Evolutionary conservation across 2,329 filamentous ascomycete species (phyloP).

Genomic region (Colletotrichum tabaci): DNA sequence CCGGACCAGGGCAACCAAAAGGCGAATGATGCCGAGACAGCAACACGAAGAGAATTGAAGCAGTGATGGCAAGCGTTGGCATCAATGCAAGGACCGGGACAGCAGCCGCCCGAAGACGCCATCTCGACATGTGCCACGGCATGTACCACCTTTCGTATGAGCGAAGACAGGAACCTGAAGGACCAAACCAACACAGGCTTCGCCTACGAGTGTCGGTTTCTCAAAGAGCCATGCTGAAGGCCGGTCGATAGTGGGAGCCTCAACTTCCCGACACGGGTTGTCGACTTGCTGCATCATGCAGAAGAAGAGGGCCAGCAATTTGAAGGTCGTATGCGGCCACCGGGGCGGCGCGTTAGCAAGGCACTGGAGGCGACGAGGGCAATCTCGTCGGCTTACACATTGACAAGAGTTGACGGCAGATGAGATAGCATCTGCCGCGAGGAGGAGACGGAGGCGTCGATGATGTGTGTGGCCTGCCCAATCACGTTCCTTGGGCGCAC

Average conservation of each 20-base stretch:
- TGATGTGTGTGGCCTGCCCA: not conserved
- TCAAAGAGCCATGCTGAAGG: not conserved
- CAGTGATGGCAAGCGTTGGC: not conserved
- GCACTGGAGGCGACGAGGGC: not conserved
- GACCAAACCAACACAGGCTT: not conserved
- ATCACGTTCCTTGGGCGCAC: not conserved
- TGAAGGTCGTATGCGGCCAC: not conserved
- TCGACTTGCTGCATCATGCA: not conserved
- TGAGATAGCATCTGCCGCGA: not conserved
- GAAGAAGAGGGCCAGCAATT: not conserved
- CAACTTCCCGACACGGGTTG: not conserved
- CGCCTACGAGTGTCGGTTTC: not conserved
- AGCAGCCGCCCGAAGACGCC: conserved; percentile 19
- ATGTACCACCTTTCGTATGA: conserved; percentile 17
- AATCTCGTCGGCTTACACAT: not conserved
- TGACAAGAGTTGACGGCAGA: not conserved
- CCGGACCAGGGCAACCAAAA: not conserved
- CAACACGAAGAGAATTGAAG: not conserved
- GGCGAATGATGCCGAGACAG: conserved; percentile 19
- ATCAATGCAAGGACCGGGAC: not conserved
- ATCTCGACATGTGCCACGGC: conserved; percentile 30
- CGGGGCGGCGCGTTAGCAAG: not conserved
- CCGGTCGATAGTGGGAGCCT: not conserved
- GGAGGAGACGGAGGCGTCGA: not conserved
- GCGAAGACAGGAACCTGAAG: conserved; percentile 11